Evolutionary conservation across 208 protist genomes (phyloP), one percentile per base, ranked within the genome.

Genomic region (Phytomonas sp.): DNA sequence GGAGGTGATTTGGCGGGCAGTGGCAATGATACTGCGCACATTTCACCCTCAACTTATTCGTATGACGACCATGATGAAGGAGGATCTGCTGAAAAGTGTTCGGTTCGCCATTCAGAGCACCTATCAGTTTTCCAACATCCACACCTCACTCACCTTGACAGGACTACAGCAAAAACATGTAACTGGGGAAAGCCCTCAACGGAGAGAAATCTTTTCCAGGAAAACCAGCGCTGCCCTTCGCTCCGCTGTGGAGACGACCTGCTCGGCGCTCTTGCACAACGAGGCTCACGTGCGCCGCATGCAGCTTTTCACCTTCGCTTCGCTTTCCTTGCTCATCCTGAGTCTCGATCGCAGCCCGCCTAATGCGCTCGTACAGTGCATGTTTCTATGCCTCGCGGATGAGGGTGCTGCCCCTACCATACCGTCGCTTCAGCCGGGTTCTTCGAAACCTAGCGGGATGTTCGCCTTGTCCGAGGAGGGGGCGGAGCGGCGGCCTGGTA

Each of bases 261-360:
- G 86, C 66, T 81, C 72, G 11, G 63, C 76, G 16, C 71, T 94
- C 16, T 63, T 81, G 30, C 77, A 79, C 60, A 74, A 91, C 61
- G 89, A 88, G 71, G 79, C 86, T 23, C 79, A 88, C 67, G 84
- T 84, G 59, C 77, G 86, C 11, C 87, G 83, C 60, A 42, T 91
- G 10, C 76, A 84, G 7, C 64, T 91, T 29, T 34, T 12, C 10
- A 64, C 73, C 30, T 94, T 90, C 66, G 79, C 67, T 3, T 34
- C 61, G 0, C 16, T 90, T 29, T 76, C 80, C 2, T 26, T 68
- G 45, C 29, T 69, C 0, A 64, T 94, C 29, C 59, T 64, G 8
- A 70, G 68, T 36, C 67, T 84, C 26, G 63, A 66, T 34, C 65
- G 79, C 30, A 19, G 56, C 0, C 40, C 77, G 11, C 83, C 89